Base-by-base conservation (phyloP, 2,329 filamentous ascomycete genomes). In the Xylaria multiplex region DNA sequence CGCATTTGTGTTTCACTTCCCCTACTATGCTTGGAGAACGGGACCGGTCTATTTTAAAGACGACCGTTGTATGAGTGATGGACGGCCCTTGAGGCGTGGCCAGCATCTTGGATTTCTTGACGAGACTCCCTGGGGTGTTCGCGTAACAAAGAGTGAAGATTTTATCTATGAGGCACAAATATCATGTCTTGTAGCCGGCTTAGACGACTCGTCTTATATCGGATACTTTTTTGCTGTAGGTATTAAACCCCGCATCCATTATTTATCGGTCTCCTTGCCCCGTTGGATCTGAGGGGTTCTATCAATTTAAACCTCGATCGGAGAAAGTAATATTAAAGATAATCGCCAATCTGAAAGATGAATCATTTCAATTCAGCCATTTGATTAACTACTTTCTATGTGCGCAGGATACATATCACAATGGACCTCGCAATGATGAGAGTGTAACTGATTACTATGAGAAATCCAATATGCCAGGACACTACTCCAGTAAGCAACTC, bases 1-100 rank as follows among this genome's bases (percentile, higher is more conserved):
- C 35, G 48, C 62, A 11, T 59, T 64, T n/a, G 62, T 32, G 11
- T 64, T 64, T 24, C 62, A 64, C 35, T 19, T 64, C 5, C 62
- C 62, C 27, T 64, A 59, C 19, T 64, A 53, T 43, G 62, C 62
- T 48, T 64, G 55, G 55, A 64, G 62, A 55, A 64, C 59, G 14
- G 27, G 49, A 6, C 19, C 46, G 14, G 22, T 22, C 11, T 48
- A 52, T 40, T 32, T 64, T 32, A 8, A 22, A n/a, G 62, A 59
- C 27, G 35, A 54, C 1, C 48, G 61, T 22, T 42, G 9, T 6
- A 58, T 59, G 54, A 32, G 37, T 22, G 61, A 59, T 30, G 61
- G 61, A 19, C 32, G 49, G 7, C 48, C 46, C 22, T 43, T 59
- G 16, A 57, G 62, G 24, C 55, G 62, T 35, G 54, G 37, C 16